Evolutionary conservation across 495 filamentous ascomycete species (phyloP).

Genomic region (Bacidia rubella): DNA sequence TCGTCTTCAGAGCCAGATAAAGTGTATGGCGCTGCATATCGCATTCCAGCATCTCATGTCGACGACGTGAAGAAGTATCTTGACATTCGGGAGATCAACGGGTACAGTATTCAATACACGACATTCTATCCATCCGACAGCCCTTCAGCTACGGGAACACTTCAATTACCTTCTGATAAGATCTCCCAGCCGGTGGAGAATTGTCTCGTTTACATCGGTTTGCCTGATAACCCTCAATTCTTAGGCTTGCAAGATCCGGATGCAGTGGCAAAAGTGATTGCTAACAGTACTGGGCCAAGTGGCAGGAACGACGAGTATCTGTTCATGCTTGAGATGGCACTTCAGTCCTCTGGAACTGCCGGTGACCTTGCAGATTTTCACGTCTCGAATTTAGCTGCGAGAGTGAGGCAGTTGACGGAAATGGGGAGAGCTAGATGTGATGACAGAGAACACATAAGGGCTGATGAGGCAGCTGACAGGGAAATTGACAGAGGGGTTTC

Average conservation of each 20-base stretch:
- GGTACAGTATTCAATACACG: constrained; percentile 82
- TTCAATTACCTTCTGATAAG: background rate
- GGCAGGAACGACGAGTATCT: constrained; percentile 89
- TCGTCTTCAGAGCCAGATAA: constrained; percentile 3
- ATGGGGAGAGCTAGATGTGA: constrained; percentile 21
- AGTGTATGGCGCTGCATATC: constrained; percentile 81
- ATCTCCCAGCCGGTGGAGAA: constrained; percentile 24
- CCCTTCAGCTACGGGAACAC: background rate
- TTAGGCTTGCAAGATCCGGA: constrained; percentile 68
- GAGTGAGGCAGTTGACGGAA: constrained; percentile 31
- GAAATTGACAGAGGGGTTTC: constrained; percentile 20
- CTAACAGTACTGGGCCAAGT: constrained; percentile 62
- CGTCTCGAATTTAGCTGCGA: constrained; percentile 42
- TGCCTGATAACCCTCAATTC: constrained; percentile 89
- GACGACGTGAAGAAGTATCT: constrained; percentile 79
- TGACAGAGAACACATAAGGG: constrained; percentile 21
- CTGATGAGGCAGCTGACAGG: constrained; percentile 4
- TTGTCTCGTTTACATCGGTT: constrained; percentile 86
- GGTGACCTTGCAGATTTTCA: constrained; percentile 71
- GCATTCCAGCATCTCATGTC: constrained; percentile 59
- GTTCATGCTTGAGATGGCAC: constrained; percentile 61
- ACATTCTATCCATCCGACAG: constrained; percentile 36
- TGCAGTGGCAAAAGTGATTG: constrained; percentile 73
- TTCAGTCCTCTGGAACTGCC: constrained; percentile 51
- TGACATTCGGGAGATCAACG: constrained; percentile 93